Evolutionary conservation across 2,329 filamentous ascomycete species (phyloP).

Genomic region (Claviceps paspali): DNA sequence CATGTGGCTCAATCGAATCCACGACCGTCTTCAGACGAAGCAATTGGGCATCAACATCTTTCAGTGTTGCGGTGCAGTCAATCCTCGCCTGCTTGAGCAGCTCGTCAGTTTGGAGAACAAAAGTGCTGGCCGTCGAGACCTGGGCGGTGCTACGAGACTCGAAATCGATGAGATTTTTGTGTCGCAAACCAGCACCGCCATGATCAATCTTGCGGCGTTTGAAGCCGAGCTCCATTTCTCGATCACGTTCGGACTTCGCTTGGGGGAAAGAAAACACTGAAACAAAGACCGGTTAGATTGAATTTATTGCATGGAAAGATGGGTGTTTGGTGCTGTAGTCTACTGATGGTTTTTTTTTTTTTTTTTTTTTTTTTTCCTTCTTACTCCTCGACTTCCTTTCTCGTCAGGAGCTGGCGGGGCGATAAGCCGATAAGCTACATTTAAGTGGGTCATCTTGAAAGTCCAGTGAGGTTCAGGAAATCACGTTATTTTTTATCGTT

Average conservation of each 20-base stretch:
- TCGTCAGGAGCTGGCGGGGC: conserved; percentile 9
- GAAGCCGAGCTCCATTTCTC: conserved; percentile 28
- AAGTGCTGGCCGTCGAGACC: conserved; percentile 35
- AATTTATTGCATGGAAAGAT: background rate
- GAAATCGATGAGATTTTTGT: conserved; percentile 24
- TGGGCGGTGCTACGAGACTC: conserved; percentile 24
- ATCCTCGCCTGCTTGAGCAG: conserved; percentile 38
- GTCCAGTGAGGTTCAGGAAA: too few species aligned
- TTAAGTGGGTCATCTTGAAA: too few species aligned
- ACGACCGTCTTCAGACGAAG: conserved; percentile 37
- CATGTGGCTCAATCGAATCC: conserved; percentile 34
- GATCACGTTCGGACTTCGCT: background rate
- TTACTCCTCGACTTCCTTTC: too few species aligned
- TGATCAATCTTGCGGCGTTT: conserved; percentile 36
- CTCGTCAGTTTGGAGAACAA: conserved; percentile 45
- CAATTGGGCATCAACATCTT: conserved; percentile 32
- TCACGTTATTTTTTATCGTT: too few species aligned
- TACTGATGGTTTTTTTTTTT: too few species aligned
- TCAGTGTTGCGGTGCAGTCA: conserved; percentile 33
- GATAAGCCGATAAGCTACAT: conserved; percentile 15
- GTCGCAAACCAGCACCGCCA: conserved; percentile 17
- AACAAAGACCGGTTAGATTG: too few species aligned
- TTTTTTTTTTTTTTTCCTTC: conserved; percentile 1
- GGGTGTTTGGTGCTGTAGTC: too few species aligned
- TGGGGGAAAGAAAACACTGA: background rate